Conservation (phyloP, 331 rosid species). For the Phaseolus coccineus region DNA sequence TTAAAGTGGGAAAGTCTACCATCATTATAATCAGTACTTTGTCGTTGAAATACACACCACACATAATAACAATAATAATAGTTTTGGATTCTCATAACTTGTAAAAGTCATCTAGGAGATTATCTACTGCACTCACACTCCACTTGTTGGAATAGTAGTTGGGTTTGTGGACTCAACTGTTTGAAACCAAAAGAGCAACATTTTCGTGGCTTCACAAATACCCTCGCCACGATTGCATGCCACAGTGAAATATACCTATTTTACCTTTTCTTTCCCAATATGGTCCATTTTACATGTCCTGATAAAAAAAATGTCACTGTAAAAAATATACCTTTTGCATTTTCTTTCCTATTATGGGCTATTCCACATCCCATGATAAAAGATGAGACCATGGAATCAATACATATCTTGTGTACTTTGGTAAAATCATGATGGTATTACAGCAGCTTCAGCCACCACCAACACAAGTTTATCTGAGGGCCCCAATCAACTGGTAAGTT, state of each 20-base stretch:
- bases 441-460: conserved; percentile 37
- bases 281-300: conserved; percentile 5
- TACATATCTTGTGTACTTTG: conserved; percentile 40
- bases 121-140: background rate
- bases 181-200: conserved; percentile 20
- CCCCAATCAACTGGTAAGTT: conserved; percentile 22
- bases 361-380: conserved; percentile 27
- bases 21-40: conserved; percentile 45
- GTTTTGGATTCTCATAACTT: conserved; percentile 25
- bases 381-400: conserved; percentile 38
- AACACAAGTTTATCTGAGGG: conserved; percentile 23
- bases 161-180: background rate
- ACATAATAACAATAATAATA: background rate
- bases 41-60: conserved; percentile 35
- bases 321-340: background rate
- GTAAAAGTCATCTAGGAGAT: conserved; percentile 18
- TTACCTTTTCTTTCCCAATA: conserved; percentile 33
- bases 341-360: conserved; percentile 39
- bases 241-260: conserved; percentile 48
- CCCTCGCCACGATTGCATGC: conserved; percentile 49
- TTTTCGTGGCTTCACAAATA: background rate
- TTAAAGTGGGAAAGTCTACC: conserved; percentile 45
- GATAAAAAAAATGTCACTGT: conserved; percentile 23
- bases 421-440: conserved; percentile 30
- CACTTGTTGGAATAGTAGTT: background rate